Evolutionary conservation across 352 stramenopile genomes (phyloP).

Genomic region (Phytophthora foliorum): DNA sequence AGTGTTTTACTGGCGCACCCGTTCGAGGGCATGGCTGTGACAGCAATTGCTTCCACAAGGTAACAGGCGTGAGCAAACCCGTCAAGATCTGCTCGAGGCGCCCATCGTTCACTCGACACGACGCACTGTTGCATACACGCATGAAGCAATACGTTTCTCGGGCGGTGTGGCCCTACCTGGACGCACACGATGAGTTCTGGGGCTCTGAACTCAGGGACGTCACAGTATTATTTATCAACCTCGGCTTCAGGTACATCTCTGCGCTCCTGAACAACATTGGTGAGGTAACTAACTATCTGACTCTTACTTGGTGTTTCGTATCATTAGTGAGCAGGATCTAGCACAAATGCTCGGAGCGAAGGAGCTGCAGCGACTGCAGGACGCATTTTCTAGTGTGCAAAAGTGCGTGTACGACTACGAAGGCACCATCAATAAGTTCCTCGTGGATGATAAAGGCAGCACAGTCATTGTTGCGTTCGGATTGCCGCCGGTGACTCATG

Average conservation of each 20-base stretch:
- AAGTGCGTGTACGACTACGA: constrained; percentile 95
- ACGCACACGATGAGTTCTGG: constrained; percentile 94
- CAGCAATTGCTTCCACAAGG: constrained; percentile 59
- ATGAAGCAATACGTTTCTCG: constrained; percentile 94
- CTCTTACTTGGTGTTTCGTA: background rate
- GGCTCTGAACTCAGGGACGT: constrained; percentile 92
- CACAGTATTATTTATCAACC: constrained; percentile 95
- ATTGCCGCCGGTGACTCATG: constrained; percentile 92
- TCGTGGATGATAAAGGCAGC: constrained; percentile 96
- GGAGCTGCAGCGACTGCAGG: constrained; percentile 77
- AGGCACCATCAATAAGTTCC: constrained; percentile 97
- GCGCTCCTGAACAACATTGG: background rate
- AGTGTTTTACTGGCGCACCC: constrained; percentile 68
- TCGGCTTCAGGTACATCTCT: constrained; percentile 86
- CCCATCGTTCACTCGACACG: constrained; percentile 80
- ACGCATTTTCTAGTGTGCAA: constrained; percentile 89
- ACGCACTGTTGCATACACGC: constrained; percentile 80
- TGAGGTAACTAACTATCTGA: constrained; percentile 11
- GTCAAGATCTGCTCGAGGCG: constrained; percentile 77
- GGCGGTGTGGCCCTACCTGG: constrained; percentile 93
- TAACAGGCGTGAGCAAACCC: constrained; percentile 61
- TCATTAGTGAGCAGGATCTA: constrained; percentile 75
- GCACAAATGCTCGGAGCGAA: constrained; percentile 77
- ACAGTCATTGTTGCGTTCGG: constrained; percentile 95
- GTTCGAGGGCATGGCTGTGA: constrained; percentile 33